phyloP scores from a whole-genome alignment of 2,329 filamentous ascomycete genomes.

The Fusarium chuoi region DNA sequence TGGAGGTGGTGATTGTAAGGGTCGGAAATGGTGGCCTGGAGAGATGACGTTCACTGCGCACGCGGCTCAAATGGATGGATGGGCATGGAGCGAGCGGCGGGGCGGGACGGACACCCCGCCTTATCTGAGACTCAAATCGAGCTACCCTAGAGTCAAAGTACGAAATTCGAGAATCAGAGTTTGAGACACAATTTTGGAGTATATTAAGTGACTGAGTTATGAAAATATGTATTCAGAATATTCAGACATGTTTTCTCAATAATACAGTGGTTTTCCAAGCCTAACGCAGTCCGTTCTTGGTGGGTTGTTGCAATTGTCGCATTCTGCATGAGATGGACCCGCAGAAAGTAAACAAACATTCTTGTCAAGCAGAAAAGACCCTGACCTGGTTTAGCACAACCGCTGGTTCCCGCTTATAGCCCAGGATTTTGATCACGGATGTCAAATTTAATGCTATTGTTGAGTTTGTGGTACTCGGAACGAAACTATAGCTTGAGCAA shows the following conservation, averaged over 20 bases:
- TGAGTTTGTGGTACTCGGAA: neutral
- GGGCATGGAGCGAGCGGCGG: neutral
- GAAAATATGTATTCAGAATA: fast-evolving
- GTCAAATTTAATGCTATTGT: neutral
- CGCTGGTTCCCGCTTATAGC: conserved; percentile 4
- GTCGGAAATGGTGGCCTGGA: conserved; percentile 35
- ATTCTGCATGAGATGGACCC: neutral
- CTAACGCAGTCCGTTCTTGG: fast-evolving
- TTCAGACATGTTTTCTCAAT: fast-evolving
- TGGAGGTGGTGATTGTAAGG: neutral
- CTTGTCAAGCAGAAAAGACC: neutral
- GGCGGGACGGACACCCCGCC: conserved; percentile 18
- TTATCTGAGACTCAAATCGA: neutral
- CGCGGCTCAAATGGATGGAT: conserved; percentile 21
- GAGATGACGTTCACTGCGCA: conserved; percentile 41
- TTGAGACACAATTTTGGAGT: fast-evolving
- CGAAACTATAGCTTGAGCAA: neutral
- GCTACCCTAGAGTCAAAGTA: neutral
- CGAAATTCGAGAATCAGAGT: neutral
- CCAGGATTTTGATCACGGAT: neutral
- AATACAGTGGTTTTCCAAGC: fast-evolving
- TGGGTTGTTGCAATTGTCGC: neutral
- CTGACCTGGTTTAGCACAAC: conserved; percentile 18
- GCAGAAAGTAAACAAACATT: conserved; percentile 16
- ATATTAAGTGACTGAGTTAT: fast-evolving